Conservation (phyloP, 2,329 filamentous ascomycete genomes). For the Aspergillus sp. region DNA sequence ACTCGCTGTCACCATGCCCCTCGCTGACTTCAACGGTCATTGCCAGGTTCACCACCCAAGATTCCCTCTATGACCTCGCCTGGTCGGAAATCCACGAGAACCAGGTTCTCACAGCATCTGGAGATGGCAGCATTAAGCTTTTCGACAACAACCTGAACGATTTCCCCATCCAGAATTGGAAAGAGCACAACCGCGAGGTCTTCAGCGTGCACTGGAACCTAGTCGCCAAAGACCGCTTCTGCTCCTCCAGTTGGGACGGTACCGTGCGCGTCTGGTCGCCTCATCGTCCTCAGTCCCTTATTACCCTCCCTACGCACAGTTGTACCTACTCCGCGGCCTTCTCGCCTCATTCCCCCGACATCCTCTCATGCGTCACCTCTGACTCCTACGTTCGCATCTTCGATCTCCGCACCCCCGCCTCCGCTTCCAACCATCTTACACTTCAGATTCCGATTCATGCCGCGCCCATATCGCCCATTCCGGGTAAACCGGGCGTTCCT, state of each 20-base stretch:
- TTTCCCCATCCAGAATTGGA: constrained; percentile 85
- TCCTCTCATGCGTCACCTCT: constrained; percentile 80
- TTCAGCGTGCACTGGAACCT: constrained; percentile 93
- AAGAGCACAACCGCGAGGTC: constrained; percentile 87
- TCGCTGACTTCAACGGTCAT: constrained; percentile 2
- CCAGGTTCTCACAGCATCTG: constrained; percentile 80
- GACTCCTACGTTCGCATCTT: constrained; percentile 87
- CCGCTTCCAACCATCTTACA: constrained; percentile 79
- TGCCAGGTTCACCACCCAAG: constrained; percentile 85
- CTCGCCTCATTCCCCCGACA: constrained; percentile 75
- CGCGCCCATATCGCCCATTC: constrained; percentile 46
- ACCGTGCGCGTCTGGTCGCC: constrained; percentile 95
- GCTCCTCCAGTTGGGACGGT: constrained; percentile 92
- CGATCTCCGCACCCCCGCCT: constrained; percentile 80
- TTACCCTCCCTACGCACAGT: constrained; percentile 81
- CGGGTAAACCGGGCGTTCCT: constrained; percentile 28
- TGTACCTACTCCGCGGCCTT: constrained; percentile 94
- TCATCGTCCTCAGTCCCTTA: constrained; percentile 63
- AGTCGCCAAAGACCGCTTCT: constrained; percentile 81
- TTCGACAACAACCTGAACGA: constrained; percentile 77
- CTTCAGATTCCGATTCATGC: constrained; percentile 77
- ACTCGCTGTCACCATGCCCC: neutral
- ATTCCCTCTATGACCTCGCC: constrained; percentile 87
- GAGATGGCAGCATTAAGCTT: constrained; percentile 90
- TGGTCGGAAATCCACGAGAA: constrained; percentile 98